Percentiles rank a stretch among this genome's conserved stretches.
These are phyloP conservation scores for Phytophthora cajani DNA, from an alignment of 352 stramenopile genomes.

Conservation along the genomic window DNA sequence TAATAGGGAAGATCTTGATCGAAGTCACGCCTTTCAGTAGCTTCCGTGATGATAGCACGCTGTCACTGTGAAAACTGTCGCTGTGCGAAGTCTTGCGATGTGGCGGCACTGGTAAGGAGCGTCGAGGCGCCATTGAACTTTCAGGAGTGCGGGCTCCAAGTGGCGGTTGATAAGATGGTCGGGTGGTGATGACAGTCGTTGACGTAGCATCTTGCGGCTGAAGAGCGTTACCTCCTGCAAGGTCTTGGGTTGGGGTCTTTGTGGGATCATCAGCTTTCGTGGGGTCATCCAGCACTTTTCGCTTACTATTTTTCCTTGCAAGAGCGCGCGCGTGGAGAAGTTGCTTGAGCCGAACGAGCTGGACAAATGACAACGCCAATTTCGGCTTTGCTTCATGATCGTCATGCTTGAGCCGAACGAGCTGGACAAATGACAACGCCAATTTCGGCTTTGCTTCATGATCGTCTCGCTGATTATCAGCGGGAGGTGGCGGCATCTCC, in stretches of 20 bases:
- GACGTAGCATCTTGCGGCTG: background rate
- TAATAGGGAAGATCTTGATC: constrained; percentile 28
- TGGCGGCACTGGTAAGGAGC: constrained; percentile 10
- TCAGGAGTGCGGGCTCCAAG: background rate
- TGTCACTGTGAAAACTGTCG: constrained; percentile 22
- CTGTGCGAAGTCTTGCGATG: background rate
- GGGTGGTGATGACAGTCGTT: background rate
- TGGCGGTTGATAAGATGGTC: background rate
- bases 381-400: constrained; percentile 10
- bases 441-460: constrained; percentile 8
- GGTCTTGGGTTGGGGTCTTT: background rate
- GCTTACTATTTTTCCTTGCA: constrained; percentile 2
- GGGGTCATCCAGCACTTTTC: background rate
- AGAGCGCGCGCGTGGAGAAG: constrained; percentile 17
- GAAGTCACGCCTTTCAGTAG: background rate
- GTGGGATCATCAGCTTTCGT: background rate
- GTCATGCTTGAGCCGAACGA: constrained; percentile 30
- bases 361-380: constrained; percentile 19
- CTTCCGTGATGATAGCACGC: constrained; percentile 10
- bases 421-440: constrained; percentile 25
- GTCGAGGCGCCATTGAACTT: background rate
- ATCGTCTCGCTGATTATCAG: background rate
- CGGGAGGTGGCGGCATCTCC: background rate
- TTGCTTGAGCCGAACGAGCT: constrained; percentile 33
- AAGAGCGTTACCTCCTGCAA: background rate